Evolutionary conservation across 2,329 filamentous ascomycete genomes (phyloP).

Genomic region (Davidsoniella neocaledoniae): DNA sequence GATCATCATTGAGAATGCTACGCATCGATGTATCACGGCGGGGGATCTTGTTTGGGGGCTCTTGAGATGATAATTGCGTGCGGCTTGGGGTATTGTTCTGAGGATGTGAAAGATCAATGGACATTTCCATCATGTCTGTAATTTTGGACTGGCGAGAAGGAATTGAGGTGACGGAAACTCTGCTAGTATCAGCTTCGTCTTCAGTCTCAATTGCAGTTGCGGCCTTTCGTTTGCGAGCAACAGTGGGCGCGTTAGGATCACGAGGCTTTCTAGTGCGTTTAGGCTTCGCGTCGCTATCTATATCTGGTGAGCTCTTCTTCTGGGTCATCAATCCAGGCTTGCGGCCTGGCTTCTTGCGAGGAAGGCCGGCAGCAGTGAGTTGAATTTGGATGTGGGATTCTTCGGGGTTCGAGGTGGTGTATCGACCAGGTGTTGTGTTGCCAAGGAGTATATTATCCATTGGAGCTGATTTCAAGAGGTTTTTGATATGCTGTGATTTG

Average conservation of each 20-base stretch:
- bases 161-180: conserved; percentile 19
- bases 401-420: conserved; percentile 16
- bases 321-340: conserved; percentile 43
- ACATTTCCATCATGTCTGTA: conserved; percentile 21
- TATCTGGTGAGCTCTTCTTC: conserved; percentile 24
- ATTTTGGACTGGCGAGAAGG: conserved; percentile 23
- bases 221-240: conserved; percentile 38
- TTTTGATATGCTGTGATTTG: too few relatives aligned
- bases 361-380: conserved; percentile 40
- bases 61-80: conserved; percentile 15
- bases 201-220: conserved; percentile 24
- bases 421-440: conserved; percentile 17
- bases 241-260: conserved; percentile 40
- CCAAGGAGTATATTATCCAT: conserved; percentile 33
- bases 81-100: conserved; percentile 15
- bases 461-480: not conserved
- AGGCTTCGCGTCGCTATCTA: conserved; percentile 27
- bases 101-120: conserved; percentile 12
- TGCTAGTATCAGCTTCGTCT: conserved; percentile 21
- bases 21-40: conserved; percentile 41
- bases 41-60: conserved; percentile 27
- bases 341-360: conserved; percentile 46
- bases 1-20: conserved; percentile 38
- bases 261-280: conserved; percentile 33
- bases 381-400: conserved; percentile 29